Evolutionary conservation across 2,329 filamentous ascomycete species (phyloP), one percentile per base, ranked within the genome.

Genomic region (Cercospora canescens): DNA sequence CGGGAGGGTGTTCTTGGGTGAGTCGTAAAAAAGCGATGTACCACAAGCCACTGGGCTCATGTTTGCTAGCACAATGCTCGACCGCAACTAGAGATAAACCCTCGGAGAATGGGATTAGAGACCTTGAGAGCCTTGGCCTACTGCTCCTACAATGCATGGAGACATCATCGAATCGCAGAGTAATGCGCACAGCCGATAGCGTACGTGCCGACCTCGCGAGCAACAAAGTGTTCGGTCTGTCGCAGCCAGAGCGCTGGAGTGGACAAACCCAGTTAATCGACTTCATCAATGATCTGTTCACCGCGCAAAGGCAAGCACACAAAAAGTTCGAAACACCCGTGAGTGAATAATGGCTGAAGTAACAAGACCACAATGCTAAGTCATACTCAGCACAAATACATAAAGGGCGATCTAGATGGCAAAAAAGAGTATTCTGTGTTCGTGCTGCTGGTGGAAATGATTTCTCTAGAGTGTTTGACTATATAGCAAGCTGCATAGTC

Each of bases 201-300:
- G 60, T 66, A 14, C 64, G 64, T 28, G 24, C 30, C 26, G 21
- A 58, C n/a, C 60, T 61, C 12, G 39, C 54, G 12, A 48, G 37
- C 7, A 66, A 66, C 26, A 54, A 56, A 34, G 60, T 66, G 5
- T 66, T 66, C 37, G 64, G 59, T 34, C 54, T 66, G 8, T 37
- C 30, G 26, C 18, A 66, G n/a, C 32, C 41, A 48, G 64, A 62
- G 45, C 48, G 59, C 21, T 66, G 30, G 64, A 66, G 64, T 59
- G 41, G 60, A 18, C 28, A 26, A 21, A 57, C 37, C 16, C 52
- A 66, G 52, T 41, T 63, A 9, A 63, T 66, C 21, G 64, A 66
- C 41, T 66, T 63, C 26, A 54, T 66, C 16, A 60, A 66, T 34
- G 41, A 66, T 39, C 48, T 66, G 9, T 58, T 66, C n/a, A 57